Base-by-base conservation (phyloP, 768 basidiomycete genomes). In the Mycena epipterygia region DNA sequence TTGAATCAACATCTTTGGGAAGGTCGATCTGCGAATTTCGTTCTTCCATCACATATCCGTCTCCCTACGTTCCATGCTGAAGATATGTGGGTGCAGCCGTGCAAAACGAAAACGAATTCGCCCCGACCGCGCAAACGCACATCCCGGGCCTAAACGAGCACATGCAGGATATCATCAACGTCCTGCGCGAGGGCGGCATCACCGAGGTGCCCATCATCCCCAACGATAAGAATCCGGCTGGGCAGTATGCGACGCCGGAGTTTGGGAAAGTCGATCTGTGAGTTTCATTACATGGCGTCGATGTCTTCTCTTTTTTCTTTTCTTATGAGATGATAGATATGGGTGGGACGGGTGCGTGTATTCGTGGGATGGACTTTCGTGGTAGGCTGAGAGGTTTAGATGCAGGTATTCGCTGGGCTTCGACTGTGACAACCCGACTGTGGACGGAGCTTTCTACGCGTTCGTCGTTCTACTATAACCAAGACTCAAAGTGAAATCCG, bases 341-440 rank as follows among this genome's bases (percentile, higher is more conserved):
- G n/a, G n/a, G n/a, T n/a, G n/a, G n/a, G n/a, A n/a, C n/a, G n/a
- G n/a, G n/a, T n/a, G n/a, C n/a, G n/a, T n/a, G n/a, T n/a, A n/a
- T n/a, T n/a, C n/a, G n/a, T n/a, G n/a, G n/a, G n/a, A n/a, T n/a
- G n/a, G n/a, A n/a, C n/a, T n/a, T n/a, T n/a, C n/a, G n/a, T n/a
- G n/a, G n/a, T n/a, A n/a, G n/a, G n/a, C n/a, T n/a, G n/a, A n/a
- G n/a, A 27, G 19, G 29, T n/a, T n/a, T 79, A 85, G 78, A 77
- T 77, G 81, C 64, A 77, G 79, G 74, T 92, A 91, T 64, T 90
- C 90, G 1, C 88, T 92, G 76, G 81, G 83, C 5, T 92, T 92
- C 74, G 90, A 92, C 73, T 92, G 91, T 74, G 88, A 89, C 29
- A 83, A 88, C 66, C 90, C 91, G 13, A 77, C 77, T 75, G 12